Conservation (phyloP, 139 green algal species). For the Microglena sp. region DNA sequence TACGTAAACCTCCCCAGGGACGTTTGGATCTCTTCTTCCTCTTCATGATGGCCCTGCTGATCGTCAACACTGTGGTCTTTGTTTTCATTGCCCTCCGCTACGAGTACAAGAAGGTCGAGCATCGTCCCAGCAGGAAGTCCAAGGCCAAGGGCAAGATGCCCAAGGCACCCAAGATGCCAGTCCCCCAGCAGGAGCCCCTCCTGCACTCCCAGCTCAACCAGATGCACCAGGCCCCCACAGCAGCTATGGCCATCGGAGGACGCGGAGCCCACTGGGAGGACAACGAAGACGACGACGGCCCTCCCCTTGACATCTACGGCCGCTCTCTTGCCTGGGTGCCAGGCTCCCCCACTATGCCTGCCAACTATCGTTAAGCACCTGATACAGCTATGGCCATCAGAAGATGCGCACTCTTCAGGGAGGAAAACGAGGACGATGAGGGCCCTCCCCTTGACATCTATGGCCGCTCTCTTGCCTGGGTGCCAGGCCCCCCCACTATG, state of each 20-base stretch:
- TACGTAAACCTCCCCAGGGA: conserved; percentile 20
- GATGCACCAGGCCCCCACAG: no score
- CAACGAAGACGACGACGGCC: conserved; percentile 8
- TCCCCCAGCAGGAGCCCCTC: no score
- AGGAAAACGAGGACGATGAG: conserved; percentile 3
- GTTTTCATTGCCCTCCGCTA: conserved; percentile 58
- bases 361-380: no score
- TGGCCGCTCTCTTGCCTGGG: conserved; percentile 37
- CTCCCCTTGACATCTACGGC: conserved; percentile 22
- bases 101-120: conserved; percentile 76
- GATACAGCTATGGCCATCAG: conserved; percentile 6
- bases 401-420: conserved; percentile 2
- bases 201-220: no score
- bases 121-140: conserved; percentile 21
- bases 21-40: conserved; percentile 77
- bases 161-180: not conserved
- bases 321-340: conserved; percentile 48
- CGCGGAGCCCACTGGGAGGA: not conserved
- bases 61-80: conserved; percentile 49
- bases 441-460: conserved; percentile 20
- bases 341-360: conserved; percentile 49
- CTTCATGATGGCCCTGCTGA: conserved; percentile 47
- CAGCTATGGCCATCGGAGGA: conserved; percentile 8
- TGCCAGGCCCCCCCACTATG: conserved; percentile 50
- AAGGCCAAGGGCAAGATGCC: not conserved